Conservation (phyloP, 495 filamentous ascomycete genomes). For the Penicillium parvum region DNA sequence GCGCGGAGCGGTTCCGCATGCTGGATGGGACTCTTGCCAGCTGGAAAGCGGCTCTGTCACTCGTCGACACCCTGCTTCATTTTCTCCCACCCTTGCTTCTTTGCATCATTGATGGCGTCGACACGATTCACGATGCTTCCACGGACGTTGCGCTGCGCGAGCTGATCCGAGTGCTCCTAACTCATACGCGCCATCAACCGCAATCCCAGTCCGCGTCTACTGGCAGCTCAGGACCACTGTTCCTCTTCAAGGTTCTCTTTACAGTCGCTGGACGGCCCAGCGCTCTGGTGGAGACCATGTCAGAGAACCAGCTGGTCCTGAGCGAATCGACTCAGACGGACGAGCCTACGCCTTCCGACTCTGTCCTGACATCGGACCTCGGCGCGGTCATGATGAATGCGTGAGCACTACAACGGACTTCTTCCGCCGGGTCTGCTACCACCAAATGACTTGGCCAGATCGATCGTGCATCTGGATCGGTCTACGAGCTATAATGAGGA, state of each 20-base stretch:
- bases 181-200: constrained; percentile 33
- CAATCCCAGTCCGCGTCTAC: constrained; percentile 17
- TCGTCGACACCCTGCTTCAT: constrained; percentile 38
- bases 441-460: no score
- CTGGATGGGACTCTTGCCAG: constrained; percentile 36
- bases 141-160: constrained; percentile 35
- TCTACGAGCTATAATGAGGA: constrained; percentile 15
- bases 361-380: constrained; percentile 27
- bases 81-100: constrained; percentile 42
- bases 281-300: constrained; percentile 36
- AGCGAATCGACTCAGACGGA: constrained; percentile 26
- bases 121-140: constrained; percentile 34
- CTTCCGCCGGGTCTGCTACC: no score
- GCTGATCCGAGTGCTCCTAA: constrained; percentile 33
- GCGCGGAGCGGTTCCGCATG: constrained; percentile 35
- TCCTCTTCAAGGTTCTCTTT: constrained; percentile 41
- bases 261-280: constrained; percentile 35
- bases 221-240: constrained; percentile 25
- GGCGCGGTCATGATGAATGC: constrained; percentile 42
- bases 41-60: constrained; percentile 40
- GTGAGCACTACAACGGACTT: no score
- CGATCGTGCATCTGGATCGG: no score
- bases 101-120: constrained; percentile 41
- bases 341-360: constrained; percentile 18
- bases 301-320: constrained; percentile 34